A percentile compares a stretch with the other conserved stretches of the same genome.
Evolutionary conservation across 352 stramenopile species (phyloP).

Genomic region (Globisporangium alternatum): DNA sequence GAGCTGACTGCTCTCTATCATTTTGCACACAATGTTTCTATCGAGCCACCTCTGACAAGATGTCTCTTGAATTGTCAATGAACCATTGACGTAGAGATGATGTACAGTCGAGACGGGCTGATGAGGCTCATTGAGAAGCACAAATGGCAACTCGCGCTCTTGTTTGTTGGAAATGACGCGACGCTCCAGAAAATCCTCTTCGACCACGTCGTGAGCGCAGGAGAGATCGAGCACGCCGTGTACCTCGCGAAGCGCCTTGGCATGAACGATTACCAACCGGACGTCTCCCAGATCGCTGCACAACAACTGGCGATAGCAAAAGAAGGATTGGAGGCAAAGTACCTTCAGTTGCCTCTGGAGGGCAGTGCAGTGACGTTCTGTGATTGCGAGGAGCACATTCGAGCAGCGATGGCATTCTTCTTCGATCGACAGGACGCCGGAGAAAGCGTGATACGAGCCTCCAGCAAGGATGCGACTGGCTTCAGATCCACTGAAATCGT

Average conservation of each 20-base stretch:
- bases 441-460: neutral
- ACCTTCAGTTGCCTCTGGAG: constrained; percentile 25
- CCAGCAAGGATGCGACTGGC: neutral
- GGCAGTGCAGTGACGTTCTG: constrained; percentile 41
- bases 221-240: constrained; percentile 27
- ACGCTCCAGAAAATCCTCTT: constrained; percentile 51
- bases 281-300: constrained; percentile 18
- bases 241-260: constrained; percentile 37
- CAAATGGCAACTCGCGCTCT: constrained; percentile 56
- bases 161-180: constrained; percentile 55
- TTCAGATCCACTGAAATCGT: constrained; percentile 20
- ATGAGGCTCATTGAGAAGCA: constrained; percentile 60
- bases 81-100: constrained; percentile 26
- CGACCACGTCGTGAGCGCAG: constrained; percentile 33
- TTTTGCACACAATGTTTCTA: neutral
- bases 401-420: constrained; percentile 26
- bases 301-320: constrained; percentile 2
- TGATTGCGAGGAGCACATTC: constrained; percentile 27
- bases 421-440: constrained; percentile 8
- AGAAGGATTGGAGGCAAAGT: constrained; percentile 17
- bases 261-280: constrained; percentile 34
- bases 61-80: neutral
- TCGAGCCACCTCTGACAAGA: neutral
- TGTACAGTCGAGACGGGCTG: constrained; percentile 60
- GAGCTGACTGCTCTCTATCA: neutral